Evolutionary conservation across 805 yeast species (phyloP).

Genomic region (Kluyveromyces nonfermentans): DNA sequence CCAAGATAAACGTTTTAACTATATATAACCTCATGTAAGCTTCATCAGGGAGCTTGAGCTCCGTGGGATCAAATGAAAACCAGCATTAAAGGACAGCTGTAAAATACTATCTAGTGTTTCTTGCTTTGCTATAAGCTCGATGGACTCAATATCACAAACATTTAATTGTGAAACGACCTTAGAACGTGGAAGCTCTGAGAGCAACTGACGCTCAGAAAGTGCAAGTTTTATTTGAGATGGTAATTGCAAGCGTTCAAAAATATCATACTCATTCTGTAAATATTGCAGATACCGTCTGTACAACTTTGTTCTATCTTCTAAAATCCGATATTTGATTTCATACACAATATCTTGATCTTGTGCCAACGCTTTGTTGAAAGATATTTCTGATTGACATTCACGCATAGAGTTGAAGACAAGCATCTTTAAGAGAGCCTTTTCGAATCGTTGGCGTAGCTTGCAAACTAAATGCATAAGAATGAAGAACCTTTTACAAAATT

Average conservation of each 20-base stretch:
- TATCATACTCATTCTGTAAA: neutral
- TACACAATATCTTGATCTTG: neutral
- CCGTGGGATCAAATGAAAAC: too few relatives aligned
- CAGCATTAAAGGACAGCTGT: too few relatives aligned
- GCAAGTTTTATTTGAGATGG: neutral
- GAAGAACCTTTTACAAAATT: neutral
- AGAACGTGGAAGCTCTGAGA: neutral
- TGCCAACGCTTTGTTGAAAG: neutral
- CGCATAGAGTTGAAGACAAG: neutral
- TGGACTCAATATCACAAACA: too few relatives aligned
- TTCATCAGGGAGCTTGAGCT: too few relatives aligned
- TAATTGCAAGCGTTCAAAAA: neutral
- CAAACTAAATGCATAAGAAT: neutral
- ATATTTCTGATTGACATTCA: neutral
- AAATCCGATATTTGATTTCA: neutral
- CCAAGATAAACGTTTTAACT: too few relatives aligned
- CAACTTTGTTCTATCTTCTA: neutral
- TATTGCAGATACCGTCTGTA: neutral
- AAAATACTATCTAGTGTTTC: too few relatives aligned
- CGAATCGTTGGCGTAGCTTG: neutral
- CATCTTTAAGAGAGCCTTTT: neutral
- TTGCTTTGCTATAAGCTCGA: too few relatives aligned
- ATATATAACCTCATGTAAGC: too few relatives aligned
- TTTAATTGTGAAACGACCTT: too few relatives aligned
- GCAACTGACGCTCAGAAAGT: neutral